phyloP scores from a whole-genome alignment of 2,329 filamentous ascomycete species.

The Sclerotinia trifoliorum region DNA sequence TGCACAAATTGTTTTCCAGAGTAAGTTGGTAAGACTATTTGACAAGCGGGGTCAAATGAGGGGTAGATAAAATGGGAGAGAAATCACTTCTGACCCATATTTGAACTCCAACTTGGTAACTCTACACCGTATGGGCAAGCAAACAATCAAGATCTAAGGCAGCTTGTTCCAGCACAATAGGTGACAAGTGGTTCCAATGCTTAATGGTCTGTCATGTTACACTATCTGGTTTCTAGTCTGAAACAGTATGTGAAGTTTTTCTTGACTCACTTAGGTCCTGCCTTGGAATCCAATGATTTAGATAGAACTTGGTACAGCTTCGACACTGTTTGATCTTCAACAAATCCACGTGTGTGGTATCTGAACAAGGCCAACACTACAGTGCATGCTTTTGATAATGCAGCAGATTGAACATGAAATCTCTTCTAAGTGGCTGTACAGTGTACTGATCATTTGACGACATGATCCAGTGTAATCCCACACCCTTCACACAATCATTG shows the following conservation, averaged over 20 bases:
- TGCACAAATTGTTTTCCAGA: not conserved
- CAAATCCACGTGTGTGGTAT: slow-evolving; percentile 6
- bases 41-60: no score
- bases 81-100: not conserved
- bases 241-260: not conserved
- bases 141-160: not conserved
- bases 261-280: no score
- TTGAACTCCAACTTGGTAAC: not conserved
- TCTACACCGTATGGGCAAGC: not conserved
- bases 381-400: not conserved
- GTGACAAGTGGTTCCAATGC: not conserved
- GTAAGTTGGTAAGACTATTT: not conserved
- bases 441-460: not conserved
- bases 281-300: not conserved
- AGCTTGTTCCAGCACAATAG: not conserved
- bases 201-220: not conserved
- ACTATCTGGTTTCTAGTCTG: no score
- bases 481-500: not conserved
- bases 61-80: not conserved
- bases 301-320: not conserved
- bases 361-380: not conserved
- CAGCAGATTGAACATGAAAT: not conserved
- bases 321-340: not conserved
- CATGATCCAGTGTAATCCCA: not conserved
- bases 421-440: not conserved